Base-by-base conservation (phyloP, 192 early-diverging fungal genomes). In the Mortierella claussenii region DNA sequence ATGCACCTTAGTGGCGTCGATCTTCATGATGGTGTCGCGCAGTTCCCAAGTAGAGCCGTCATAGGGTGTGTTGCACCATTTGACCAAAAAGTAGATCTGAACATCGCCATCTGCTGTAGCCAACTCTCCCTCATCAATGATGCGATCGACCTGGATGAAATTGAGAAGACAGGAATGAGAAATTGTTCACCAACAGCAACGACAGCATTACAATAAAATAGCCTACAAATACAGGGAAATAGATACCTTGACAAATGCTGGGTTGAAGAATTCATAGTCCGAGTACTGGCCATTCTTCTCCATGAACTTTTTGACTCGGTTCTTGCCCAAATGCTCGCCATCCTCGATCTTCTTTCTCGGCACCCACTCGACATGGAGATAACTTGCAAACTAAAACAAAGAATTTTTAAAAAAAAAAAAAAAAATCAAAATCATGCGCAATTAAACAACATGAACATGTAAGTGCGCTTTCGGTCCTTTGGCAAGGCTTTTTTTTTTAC, bases 101-200 rank as follows among this genome's bases (percentile, higher is more conserved):
- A 68, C 44, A 36, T 86, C 83, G 20, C 85, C 86, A 23, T 58
- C 79, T 1, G 84, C 69, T 27, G 86, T 83, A 1, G 81, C 79
- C 20, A 87, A 63, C 49, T 94, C 92, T 30, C 92, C 94, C 69
- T 94, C 94, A 69, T 95, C 94, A 62, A 95, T 87, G 24, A 95
- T 80, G 18, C 94, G 88, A 60, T 95, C 94, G 53, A 92, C 81
- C 89, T 91, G 50, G 11, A 45, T 13, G 27, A 51, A 33, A 18
- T 54, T 42, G 5, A 9, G 4, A 42, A 55, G 21, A 37, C 33
- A 37, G n/a, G n/a, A n/a, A n/a, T 18, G 15, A 33, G 9, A 36
- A 37, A 18, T 2, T 40, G 37, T 13, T 40, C 37, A 40, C 13
- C 37, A n/a, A n/a, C n/a, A n/a, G n/a, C n/a, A n/a, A n/a, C n/a